A percentile compares a stretch with the other conserved stretches of the same genome.
Evolutionary conservation across 2,329 filamentous ascomycete genomes (phyloP).

Genomic region (Ophiostoma populinum): DNA sequence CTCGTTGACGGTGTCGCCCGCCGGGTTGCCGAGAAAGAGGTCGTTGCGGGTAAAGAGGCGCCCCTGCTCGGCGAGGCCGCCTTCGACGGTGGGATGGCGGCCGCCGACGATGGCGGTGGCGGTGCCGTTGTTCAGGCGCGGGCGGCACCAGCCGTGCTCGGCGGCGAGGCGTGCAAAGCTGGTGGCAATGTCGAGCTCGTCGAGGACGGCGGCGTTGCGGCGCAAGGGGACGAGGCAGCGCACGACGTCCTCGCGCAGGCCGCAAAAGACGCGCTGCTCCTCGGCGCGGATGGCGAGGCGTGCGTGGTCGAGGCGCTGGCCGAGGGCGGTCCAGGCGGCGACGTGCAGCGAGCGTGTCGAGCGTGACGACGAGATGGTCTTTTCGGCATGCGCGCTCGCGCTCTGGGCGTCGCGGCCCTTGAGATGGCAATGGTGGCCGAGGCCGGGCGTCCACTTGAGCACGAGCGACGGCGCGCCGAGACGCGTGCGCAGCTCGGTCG

Average conservation of each 20-base stretch:
- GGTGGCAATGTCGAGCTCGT: conserved; percentile 81
- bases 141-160: conserved; percentile 58
- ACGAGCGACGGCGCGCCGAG: conserved; percentile 49
- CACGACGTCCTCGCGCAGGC: conserved; percentile 60
- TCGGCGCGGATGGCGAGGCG: conserved; percentile 66
- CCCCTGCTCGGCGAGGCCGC: conserved; percentile 55
- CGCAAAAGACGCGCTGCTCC: conserved; percentile 63
- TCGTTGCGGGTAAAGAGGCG: conserved; percentile 49
- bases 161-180: conserved; percentile 67
- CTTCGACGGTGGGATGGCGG: conserved; percentile 82
- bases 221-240: conserved; percentile 70
- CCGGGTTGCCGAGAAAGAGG: conserved; percentile 31
- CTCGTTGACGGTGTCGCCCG: too few species aligned
- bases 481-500: conserved; percentile 40
- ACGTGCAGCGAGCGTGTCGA: conserved; percentile 73
- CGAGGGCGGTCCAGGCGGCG: conserved; percentile 68
- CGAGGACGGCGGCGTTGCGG: conserved; percentile 76
- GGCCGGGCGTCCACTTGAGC: conserved; percentile 69
- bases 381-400: conserved; percentile 7
- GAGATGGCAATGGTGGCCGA: conserved; percentile 83
- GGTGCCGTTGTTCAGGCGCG: conserved; percentile 47
- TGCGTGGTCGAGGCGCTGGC: conserved; percentile 59
- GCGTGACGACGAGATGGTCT: conserved; percentile 60
- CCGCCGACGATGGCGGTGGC: conserved; percentile 68
- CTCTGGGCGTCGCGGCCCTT: conserved; percentile 50